Evolutionary conservation across 1,284 basidiomycete species (phyloP).

Genomic region (Marasmius tenuissimus): DNA sequence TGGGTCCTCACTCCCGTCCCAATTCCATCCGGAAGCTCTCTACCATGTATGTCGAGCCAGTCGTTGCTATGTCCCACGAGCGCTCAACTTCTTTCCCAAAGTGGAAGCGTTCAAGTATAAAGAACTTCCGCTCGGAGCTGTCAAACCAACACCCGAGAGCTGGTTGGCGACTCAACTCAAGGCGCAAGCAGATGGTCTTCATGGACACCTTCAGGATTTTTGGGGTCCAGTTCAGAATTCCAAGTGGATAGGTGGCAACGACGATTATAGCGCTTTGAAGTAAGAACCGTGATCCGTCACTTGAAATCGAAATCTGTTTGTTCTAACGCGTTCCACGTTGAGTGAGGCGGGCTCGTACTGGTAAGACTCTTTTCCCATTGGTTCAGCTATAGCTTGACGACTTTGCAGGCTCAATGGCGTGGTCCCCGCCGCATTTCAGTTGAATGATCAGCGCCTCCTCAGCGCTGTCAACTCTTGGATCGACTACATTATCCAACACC

Average conservation of each 20-base stretch:
- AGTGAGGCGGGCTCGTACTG: neutral
- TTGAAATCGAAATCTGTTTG: neutral
- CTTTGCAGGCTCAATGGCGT: neutral
- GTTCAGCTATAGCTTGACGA: neutral
- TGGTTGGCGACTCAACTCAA: slow-evolving; percentile 1
- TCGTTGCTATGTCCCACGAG: neutral
- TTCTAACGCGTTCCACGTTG: neutral
- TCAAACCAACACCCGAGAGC: neutral
- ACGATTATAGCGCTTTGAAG: neutral
- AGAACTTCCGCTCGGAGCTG: neutral
- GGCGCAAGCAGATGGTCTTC: neutral
- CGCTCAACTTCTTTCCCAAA: neutral
- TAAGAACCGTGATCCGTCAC: neutral
- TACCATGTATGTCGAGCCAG: neutral
- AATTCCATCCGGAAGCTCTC: neutral
- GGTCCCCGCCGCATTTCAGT: neutral
- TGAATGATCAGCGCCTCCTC: neutral
- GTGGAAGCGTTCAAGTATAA: neutral
- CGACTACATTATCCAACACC: neutral
- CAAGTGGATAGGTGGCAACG: neutral
- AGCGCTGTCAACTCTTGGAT: neutral
- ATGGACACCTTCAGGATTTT: neutral
- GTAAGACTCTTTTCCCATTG: neutral
- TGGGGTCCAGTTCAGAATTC: neutral
- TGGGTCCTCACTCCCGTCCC: neutral